Evolutionary conservation across 2,329 filamentous ascomycete species (phyloP), one percentile per base, ranked within the genome.

Genomic region (Coniosporium tulheliwenetii): DNA sequence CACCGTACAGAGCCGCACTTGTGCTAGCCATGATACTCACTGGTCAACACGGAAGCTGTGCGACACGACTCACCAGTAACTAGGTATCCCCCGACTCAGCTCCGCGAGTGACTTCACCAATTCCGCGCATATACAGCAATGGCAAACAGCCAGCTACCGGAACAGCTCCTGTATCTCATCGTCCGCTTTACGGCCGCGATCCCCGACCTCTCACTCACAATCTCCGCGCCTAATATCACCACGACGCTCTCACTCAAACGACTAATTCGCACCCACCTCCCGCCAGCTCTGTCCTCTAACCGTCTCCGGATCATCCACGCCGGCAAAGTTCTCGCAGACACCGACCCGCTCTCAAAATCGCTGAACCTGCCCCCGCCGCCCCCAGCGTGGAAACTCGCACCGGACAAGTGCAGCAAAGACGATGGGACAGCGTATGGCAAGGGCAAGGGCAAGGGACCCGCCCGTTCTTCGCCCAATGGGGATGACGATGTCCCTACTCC

Each of bases 181-280:
- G 79, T 96, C 58, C 86, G 89, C 59, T 96, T 98, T 72, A 85
- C 85, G 40, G 79, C 80, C 44, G 79, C 85, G 1, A 73, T 89
- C 43, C 80, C 85, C 12, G 91, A 96, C 58, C 73, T 95, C 33
- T 73, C 80, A 34, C 73, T 96, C 44, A 77, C 85, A 52, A 76
- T 96, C 53, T 60, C 75, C 38, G 64, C 69, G 5, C 84, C 87
- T 0, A 60, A 69, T 38, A 67, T 69, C 30, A 86, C 81, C 9
- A 85, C 85, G 35, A 75, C 85, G 41, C 73, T 85, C 41, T 75
- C 80, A 2, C 72, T 96, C 43, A 94, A 93, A 60, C 79, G 82
- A 51, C 70, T 81, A 39, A 84, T 96, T 55, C 85, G 91, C 49
- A 61, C 69, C 8, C 72, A 81, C 37, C 74, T 95, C 15, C 70